Evolutionary conservation across 2,329 filamentous ascomycete species (phyloP), one percentile per base, ranked within the genome.

Genomic region (Sporothrix globosa): DNA sequence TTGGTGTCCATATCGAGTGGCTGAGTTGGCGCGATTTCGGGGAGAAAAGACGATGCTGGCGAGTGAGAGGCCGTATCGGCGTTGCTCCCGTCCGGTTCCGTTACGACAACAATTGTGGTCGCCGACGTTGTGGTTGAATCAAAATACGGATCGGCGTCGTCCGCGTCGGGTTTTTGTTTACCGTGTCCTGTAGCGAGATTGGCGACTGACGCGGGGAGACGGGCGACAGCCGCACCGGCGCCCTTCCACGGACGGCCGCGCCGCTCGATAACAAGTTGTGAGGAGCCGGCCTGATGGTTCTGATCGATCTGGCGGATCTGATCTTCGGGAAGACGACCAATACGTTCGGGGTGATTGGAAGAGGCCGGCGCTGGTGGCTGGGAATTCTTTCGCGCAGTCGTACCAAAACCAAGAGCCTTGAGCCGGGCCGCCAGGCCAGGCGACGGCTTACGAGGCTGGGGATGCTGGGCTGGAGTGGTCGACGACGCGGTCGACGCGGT

Each of bases 241-340:
- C 88, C 89, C 82, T 87, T 91, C 91, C 91, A 93, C 75, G 90
- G 86, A 77, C 88, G 88, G 77, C 90, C 90, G 76, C 89, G 86
- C 77, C 89, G 85, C 79, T 89, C 84, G 75, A 92, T 82, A 74
- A 81, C 82, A 74, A 82, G 82, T 73, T 77, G 77, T 74, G 77
- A 73, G 30, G 86, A 87, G 77, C 83, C 83, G 72, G 87, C 85
- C 74, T 86, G 85, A 77, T 91, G 89, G 72, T 87, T 86, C 74
- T 87, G 83, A 81, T 93, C 90, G 75, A 93, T 85, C 76, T 88
- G 84, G 74, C 88, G 86, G 71, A 93, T 84, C 76, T 92, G 90
- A 74, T 89, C 84, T 79, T 92, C 88, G 75, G 90, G 85, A 69
- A 93, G 87, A 72, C 90, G 88, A 74, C 90, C 90, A 76, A 92